Evolutionary conservation across 495 filamentous ascomycete species (phyloP).

Genomic region (Penicillium tannophilum): DNA sequence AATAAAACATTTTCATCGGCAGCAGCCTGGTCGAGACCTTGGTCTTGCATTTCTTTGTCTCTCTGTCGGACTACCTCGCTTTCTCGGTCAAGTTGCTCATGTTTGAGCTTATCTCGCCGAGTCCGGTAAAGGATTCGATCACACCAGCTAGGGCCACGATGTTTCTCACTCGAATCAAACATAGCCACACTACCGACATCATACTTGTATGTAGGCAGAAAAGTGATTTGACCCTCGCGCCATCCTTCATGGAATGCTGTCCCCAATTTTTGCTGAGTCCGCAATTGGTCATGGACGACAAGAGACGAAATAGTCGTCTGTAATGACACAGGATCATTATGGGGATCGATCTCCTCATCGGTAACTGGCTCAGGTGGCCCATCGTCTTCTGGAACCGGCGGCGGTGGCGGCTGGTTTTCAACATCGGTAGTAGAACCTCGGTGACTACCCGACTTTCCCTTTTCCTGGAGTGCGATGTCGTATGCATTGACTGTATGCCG

Average conservation of each 20-base stretch:
- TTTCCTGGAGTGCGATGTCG: constrained; percentile 41
- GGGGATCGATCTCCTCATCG: constrained; percentile 44
- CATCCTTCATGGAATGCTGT: constrained; percentile 90
- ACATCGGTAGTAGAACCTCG: constrained; percentile 8
- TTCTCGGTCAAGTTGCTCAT: constrained; percentile 67
- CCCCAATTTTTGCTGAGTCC: constrained; percentile 66
- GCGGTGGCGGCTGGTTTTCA: constrained; percentile 13
- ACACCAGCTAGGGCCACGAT: constrained; percentile 92
- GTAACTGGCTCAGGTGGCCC: constrained; percentile 24
- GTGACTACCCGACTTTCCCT: constrained; percentile 37
- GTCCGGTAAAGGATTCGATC: constrained; percentile 92
- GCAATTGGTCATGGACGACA: constrained; percentile 88
- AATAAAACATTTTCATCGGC: constrained; percentile 86
- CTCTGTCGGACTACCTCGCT: constrained; percentile 66
- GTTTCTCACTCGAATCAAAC: constrained; percentile 95
- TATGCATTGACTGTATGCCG: constrained; percentile 82
- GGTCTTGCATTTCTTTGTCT: constrained; percentile 83
- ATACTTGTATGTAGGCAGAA: constrained; percentile 94
- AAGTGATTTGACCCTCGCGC: constrained; percentile 84
- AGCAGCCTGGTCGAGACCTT: constrained; percentile 71
- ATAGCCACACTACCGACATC: constrained; percentile 90
- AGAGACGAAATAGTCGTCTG: constrained; percentile 85
- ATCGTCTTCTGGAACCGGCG: constrained; percentile 12
- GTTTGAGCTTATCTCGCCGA: constrained; percentile 66
- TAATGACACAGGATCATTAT: constrained; percentile 64